phyloP scores from a whole-genome alignment of 1,284 basidiomycete species.

The Jaminaea rosea region DNA sequence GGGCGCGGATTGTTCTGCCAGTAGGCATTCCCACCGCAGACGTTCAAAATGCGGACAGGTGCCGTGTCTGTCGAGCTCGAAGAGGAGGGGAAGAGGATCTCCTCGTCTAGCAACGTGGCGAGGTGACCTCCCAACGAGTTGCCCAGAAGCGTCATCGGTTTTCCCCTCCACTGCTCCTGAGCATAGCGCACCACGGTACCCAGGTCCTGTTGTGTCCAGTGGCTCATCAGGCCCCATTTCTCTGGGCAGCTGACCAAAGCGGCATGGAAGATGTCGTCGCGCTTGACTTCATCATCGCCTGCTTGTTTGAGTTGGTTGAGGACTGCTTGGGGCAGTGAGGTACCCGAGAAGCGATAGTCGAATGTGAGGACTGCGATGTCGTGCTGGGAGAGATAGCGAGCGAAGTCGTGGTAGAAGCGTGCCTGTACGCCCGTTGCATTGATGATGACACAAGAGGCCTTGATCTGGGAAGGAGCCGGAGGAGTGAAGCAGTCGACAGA shows the following conservation, averaged over 20 bases:
- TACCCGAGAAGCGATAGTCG: constrained; percentile 30
- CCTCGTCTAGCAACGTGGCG: constrained; percentile 15
- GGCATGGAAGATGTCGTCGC: constrained; percentile 22
- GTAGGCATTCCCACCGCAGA: constrained; percentile 32
- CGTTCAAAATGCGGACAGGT: constrained; percentile 21
- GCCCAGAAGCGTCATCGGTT: constrained; percentile 21
- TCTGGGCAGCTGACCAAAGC: constrained; percentile 20
- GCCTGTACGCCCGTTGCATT: constrained; percentile 32
- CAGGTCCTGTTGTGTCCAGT: constrained; percentile 27
- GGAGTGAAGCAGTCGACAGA: constrained; percentile 18
- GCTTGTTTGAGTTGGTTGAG: constrained; percentile 15
- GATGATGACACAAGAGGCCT: constrained; percentile 19
- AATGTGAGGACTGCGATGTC: constrained; percentile 30
- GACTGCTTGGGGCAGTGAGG: constrained; percentile 23
- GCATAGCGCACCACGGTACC: constrained; percentile 21
- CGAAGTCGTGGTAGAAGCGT: constrained; percentile 30
- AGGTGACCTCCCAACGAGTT: constrained; percentile 32
- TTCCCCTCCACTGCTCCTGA: constrained; percentile 14
- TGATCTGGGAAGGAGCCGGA: constrained; percentile 6
- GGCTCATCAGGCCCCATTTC: constrained; percentile 21
- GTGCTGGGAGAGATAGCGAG: constrained; percentile 19
- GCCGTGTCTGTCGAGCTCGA: constrained; percentile 1
- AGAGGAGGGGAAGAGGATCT: constrained; percentile 13
- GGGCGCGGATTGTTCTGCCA: constrained; percentile 22
- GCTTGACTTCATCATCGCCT: constrained; percentile 1